These are phyloP conservation scores for Glaciozyma antarctica DNA, from an alignment of 768 basidiomycete species.

Conservation along the genomic window DNA sequence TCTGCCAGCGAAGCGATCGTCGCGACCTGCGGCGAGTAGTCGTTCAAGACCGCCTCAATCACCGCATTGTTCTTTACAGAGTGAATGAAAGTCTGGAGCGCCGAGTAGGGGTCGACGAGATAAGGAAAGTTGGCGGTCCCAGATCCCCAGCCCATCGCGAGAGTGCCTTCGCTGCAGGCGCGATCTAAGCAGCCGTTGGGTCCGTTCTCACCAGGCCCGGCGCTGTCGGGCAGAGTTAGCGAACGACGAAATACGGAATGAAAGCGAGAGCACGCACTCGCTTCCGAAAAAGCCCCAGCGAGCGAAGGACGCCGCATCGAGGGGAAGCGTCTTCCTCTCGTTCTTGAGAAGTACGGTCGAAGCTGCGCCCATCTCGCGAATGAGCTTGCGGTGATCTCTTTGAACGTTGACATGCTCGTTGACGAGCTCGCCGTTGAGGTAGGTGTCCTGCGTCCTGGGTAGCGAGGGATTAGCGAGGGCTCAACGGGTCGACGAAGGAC, in stretches of 20 bases:
- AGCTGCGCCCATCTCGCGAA: slow-evolving; percentile 63
- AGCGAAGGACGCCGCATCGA: slow-evolving; percentile 37
- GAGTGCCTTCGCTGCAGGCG: slow-evolving; percentile 56
- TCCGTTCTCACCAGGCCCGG: slow-evolving; percentile 56
- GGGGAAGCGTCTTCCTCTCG: slow-evolving; percentile 51
- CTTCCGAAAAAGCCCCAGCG: slow-evolving; percentile 52
- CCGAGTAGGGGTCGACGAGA: slow-evolving; percentile 32
- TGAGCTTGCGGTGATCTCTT: slow-evolving; percentile 56
- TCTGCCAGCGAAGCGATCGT: neutral
- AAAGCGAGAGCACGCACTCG: slow-evolving; percentile 27
- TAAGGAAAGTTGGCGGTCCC: slow-evolving; percentile 32
- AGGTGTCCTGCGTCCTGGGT: slow-evolving; percentile 13
- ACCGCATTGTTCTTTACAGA: neutral
- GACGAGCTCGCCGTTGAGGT: slow-evolving; percentile 37
- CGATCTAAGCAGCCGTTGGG: slow-evolving; percentile 59
- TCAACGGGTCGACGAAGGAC: no score
- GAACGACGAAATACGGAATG: no score
- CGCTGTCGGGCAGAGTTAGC: slow-evolving; percentile 21
- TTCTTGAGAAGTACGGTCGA: slow-evolving; percentile 73
- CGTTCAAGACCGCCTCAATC: neutral
- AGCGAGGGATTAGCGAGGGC: no score
- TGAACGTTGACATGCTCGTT: slow-evolving; percentile 58
- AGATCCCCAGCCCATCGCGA: slow-evolving; percentile 84
- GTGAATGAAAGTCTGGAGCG: slow-evolving; percentile 44
- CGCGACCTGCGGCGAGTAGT: neutral